Base-by-base conservation (phyloP, 306 rosid species). In the Cucurbita ficifolia region DNA sequence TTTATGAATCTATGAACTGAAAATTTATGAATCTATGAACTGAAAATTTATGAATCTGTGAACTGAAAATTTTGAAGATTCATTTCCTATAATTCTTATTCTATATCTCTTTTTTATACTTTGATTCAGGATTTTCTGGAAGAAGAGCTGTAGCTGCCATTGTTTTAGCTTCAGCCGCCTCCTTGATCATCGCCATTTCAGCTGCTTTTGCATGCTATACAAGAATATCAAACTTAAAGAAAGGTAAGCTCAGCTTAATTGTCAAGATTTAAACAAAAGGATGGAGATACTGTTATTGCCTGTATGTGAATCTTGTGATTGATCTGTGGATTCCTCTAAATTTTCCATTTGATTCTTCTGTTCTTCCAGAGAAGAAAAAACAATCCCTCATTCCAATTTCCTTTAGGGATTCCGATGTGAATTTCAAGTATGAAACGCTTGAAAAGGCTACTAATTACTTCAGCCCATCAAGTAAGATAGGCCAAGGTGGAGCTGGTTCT, bases 401-500 rank as follows among this genome's bases (percentile, higher is more conserved):
- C 72, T 78, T 90, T 8, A 82, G n/a, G 76, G 82, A 72, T 57
- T 84, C 92, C 50, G 73, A 87, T 60, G 81, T 90, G 87, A 85
- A 79, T 56, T 92, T 82, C 82, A 90, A 86, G 46, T 90, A 92
- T 16, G 96, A 90, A 65, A 82, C 87, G 14, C 92, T 92, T 24
- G 96, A 92, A 81, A 92, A 80, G 77, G 96, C 92, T 39, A 90
- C 96, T 0, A 77, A 92, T 77, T 92, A 86, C 72, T 92, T 92
- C 80, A 84, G 65, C 60, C 75, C 83, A 73, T 88, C 91, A 14
- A 84, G 49, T 36, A 90, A 90, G 80, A 78, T 92, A 57, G 98
- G 98, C 40, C 84, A 92, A 84, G 98, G 98, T 50, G 98, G 96
- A 78, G 88, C 96, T 63, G 91, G 96, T 53, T 84, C 91, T 33